Percentiles rank a stretch among this genome's conserved stretches.
Evolutionary conservation across 2,329 filamentous ascomycete genomes (phyloP).

Genomic region (Coleophoma crateriformis): DNA sequence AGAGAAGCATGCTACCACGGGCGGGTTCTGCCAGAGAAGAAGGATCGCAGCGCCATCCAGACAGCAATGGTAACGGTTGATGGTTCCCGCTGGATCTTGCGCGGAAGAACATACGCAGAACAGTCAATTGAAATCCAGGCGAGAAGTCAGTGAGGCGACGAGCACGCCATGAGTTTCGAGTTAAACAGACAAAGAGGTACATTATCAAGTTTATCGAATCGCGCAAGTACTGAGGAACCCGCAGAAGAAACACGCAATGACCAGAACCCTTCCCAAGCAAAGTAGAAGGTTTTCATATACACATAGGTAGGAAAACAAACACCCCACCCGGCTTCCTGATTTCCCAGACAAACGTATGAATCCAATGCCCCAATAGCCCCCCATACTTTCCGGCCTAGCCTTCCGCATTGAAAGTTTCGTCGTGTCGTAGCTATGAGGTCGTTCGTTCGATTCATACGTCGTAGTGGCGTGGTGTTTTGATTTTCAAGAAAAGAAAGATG

Average conservation of each 20-base stretch:
- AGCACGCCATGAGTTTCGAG: neutral
- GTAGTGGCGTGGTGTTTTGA: neutral
- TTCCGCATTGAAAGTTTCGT: neutral
- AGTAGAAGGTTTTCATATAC: neutral
- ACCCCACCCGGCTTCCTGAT: neutral
- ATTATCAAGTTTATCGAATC: conserved; percentile 2
- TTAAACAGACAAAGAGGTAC: conserved; percentile 2
- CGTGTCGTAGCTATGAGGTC: conserved; percentile 1
- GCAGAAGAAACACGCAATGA: neutral
- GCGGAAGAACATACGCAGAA: too few relatives aligned
- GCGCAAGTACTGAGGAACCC: neutral
- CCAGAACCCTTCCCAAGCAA: neutral
- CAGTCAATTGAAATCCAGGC: neutral
- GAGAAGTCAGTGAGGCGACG: neutral
- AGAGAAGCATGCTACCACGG: too few relatives aligned
- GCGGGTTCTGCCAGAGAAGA: too few relatives aligned
- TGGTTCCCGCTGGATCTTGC: too few relatives aligned
- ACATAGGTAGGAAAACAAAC: neutral
- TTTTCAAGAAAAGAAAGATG: neutral
- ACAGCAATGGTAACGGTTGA: too few relatives aligned
- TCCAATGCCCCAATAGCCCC: too few relatives aligned
- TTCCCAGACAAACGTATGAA: neutral
- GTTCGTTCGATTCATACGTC: neutral
- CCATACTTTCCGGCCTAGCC: neutral
- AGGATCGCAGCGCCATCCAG: too few relatives aligned